Evolutionary conservation across 805 yeast species (phyloP).

Genomic region (Ogataea trehaloabstinens): DNA sequence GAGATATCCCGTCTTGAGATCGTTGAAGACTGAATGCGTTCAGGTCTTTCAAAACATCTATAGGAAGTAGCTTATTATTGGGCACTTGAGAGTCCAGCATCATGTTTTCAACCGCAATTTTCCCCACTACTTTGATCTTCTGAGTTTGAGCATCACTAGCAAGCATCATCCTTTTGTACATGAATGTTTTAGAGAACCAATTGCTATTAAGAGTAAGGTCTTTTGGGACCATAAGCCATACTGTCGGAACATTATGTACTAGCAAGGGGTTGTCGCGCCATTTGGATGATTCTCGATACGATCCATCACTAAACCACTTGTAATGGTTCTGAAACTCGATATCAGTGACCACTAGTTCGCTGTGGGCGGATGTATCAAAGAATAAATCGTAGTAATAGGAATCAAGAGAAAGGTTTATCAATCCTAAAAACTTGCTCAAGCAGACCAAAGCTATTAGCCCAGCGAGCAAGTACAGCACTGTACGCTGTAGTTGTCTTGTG

Average conservation of each 20-base stretch:
- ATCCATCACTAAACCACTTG: slow-evolving; percentile 7
- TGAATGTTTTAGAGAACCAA: slow-evolving; percentile 11
- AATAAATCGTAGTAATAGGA: neutral
- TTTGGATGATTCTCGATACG: neutral
- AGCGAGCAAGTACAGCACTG: neutral
- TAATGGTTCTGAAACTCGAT: slow-evolving; percentile 13
- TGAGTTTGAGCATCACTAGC: slow-evolving; percentile 5
- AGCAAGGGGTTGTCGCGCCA: slow-evolving; percentile 3
- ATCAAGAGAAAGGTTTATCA: neutral
- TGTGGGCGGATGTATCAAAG: neutral
- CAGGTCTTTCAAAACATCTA: slow-evolving; percentile 6
- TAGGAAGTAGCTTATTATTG: slow-evolving; percentile 8
- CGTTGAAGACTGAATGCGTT: slow-evolving; percentile 2
- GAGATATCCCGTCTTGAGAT: neutral
- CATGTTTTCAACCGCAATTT: slow-evolving; percentile 14
- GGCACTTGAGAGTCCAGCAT: slow-evolving; percentile 9
- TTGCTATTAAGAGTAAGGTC: slow-evolving; percentile 17
- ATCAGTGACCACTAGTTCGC: slow-evolving; percentile 13
- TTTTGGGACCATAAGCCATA: slow-evolving; percentile 21
- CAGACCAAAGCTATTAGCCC: neutral
- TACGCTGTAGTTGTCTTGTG: neutral
- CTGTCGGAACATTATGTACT: slow-evolving; percentile 3
- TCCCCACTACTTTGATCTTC: slow-evolving; percentile 5
- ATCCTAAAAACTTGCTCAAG: neutral
- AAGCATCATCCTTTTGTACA: slow-evolving; percentile 15